Conservation (phyloP, 2,329 filamentous ascomycete genomes). For the Pyrenophora graminea region DNA sequence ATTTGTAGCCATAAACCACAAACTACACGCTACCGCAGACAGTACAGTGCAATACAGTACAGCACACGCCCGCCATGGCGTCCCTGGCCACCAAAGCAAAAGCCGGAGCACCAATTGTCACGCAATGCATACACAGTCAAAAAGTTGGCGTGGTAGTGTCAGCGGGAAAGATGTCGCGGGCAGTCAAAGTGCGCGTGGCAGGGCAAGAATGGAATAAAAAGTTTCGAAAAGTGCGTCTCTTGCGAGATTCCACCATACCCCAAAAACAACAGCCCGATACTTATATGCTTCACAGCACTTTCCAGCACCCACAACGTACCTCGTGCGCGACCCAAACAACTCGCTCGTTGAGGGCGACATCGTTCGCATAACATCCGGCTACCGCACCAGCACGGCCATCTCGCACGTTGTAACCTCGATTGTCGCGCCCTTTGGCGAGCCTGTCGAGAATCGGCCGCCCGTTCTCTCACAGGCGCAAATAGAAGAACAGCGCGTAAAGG, state of each 20-base stretch:
- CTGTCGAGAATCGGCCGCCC: conserved; percentile 66
- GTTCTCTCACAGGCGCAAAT: conserved; percentile 69
- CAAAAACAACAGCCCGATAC: background rate
- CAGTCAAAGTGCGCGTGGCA: conserved; percentile 76
- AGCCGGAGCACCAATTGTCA: conserved; percentile 29
- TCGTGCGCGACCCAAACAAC: conserved; percentile 78
- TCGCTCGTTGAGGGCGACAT: conserved; percentile 76
- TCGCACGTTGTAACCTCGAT: conserved; percentile 76
- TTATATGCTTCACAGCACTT: conserved; percentile 58
- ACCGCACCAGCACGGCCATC: conserved; percentile 68
- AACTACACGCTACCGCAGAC: background rate
- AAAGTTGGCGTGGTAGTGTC: conserved; percentile 71
- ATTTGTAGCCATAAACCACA: background rate
- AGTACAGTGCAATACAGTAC: too few species aligned
- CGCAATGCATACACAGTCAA: conserved; percentile 32
- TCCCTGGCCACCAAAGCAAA: conserved; percentile 26
- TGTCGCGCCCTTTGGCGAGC: conserved; percentile 69
- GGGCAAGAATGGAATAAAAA: conserved; percentile 72
- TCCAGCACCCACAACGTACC: conserved; percentile 64
- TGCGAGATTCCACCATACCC: too few species aligned
- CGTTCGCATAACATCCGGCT: conserved; percentile 69
- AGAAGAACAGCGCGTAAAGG: conserved; percentile 58
- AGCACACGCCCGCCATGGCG: conserved; percentile 23
- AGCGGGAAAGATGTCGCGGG: conserved; percentile 76
- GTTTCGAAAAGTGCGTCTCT: conserved; percentile 67